Conservation (phyloP, 2,329 filamentous ascomycete species). For the Aureobasidium sp. region DNA sequence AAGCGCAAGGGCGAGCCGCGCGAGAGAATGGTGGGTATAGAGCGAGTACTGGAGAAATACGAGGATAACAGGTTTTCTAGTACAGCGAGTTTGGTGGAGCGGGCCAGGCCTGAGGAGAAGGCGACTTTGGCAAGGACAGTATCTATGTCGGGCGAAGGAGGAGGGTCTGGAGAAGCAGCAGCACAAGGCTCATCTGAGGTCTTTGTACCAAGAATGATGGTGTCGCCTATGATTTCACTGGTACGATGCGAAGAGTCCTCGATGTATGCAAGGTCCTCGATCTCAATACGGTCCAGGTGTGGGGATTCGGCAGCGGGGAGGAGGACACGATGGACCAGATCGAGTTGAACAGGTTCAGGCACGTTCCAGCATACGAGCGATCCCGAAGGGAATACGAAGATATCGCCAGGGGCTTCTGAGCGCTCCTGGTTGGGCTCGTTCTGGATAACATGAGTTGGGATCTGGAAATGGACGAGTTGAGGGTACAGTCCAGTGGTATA, state of each 20-base stretch:
- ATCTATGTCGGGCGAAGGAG: constrained; percentile 36
- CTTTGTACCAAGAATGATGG: constrained; percentile 81
- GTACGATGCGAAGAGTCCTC: constrained; percentile 66
- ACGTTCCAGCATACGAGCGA: constrained; percentile 91
- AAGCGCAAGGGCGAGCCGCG: constrained; percentile 57
- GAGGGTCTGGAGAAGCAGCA: neutral
- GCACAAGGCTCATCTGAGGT: constrained; percentile 20
- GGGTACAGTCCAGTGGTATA: constrained; percentile 55
- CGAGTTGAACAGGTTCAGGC: constrained; percentile 63
- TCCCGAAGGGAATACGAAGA: constrained; percentile 93
- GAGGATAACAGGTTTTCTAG: constrained; percentile 74
- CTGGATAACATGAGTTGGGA: constrained; percentile 32
- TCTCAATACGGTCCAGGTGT: constrained; percentile 66
- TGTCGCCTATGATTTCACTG: constrained; percentile 76
- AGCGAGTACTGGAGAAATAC: constrained; percentile 81
- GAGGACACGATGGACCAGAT: constrained; percentile 64
- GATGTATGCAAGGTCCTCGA: constrained; percentile 82
- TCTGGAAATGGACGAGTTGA: constrained; percentile 57
- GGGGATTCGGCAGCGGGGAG: constrained; percentile 69
- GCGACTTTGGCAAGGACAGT: constrained; percentile 86
- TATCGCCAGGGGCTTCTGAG: constrained; percentile 54
- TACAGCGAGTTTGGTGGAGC: constrained; percentile 88
- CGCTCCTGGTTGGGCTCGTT: constrained; percentile 39
- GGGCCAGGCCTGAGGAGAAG: constrained; percentile 87
- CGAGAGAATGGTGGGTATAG: constrained; percentile 72